phyloP scores from a whole-genome alignment of 306 rosid species.

The Quercus agrifolia region DNA sequence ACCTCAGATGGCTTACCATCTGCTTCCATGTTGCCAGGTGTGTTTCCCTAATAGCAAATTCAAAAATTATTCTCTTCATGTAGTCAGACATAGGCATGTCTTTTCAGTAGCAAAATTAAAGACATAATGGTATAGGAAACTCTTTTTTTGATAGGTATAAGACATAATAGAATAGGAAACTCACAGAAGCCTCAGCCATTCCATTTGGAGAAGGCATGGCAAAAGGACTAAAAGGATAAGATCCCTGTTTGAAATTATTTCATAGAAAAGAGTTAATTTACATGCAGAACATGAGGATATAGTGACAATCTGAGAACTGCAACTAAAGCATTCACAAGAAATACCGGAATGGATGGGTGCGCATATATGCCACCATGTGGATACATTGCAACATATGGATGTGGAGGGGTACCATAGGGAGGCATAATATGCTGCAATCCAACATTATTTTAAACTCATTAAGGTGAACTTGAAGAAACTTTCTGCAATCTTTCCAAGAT shows the following conservation, averaged over 20 bases:
- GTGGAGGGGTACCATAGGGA: conserved; percentile 96
- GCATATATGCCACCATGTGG: conserved; percentile 99
- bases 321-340: conserved; percentile 24
- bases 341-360: conserved; percentile 96
- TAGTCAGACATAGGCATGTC: conserved; percentile 22
- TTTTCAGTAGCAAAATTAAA: background rate
- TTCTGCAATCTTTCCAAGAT: background rate
- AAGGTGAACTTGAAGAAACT: background rate
- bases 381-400: conserved; percentile 99
- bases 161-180: conserved; percentile 29
- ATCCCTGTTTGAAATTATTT: conserved; percentile 56
- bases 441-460: background rate
- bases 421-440: conserved; percentile 94
- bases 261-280: conserved; percentile 14
- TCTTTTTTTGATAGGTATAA: background rate
- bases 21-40: conserved; percentile 74
- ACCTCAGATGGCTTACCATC: conserved; percentile 81
- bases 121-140: conserved; percentile 30
- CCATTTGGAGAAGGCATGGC: conserved; percentile 95
- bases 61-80: conserved; percentile 28
- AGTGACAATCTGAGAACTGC: conserved; percentile 20
- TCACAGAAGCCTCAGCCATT: conserved; percentile 83
- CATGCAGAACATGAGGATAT: conserved; percentile 19
- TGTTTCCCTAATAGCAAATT: conserved; percentile 67
- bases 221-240: conserved; percentile 96